Evolutionary conservation across 305 asterid genomes (phyloP).

Genomic region (Fraxinus dipetala): DNA sequence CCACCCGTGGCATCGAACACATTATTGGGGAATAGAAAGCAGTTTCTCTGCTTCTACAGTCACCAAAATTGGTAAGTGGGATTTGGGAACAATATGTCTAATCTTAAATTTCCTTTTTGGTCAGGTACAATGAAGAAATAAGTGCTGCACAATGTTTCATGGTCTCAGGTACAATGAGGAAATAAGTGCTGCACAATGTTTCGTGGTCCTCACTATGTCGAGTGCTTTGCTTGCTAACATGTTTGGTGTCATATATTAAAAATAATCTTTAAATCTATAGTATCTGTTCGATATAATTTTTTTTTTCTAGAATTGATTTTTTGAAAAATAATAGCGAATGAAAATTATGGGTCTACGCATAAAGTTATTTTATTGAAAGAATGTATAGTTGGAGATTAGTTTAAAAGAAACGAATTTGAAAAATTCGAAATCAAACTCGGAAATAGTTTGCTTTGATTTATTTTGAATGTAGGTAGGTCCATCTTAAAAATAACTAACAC

Average conservation of each 20-base stretch:
- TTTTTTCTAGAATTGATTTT: not conserved
- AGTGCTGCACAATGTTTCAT: not conserved
- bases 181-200: not conserved
- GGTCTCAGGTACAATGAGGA: not conserved
- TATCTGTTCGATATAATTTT: not conserved
- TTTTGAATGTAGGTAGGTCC: not conserved
- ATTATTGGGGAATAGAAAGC: constrained; percentile 15
- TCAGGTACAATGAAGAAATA: not conserved
- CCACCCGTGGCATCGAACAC: constrained; percentile 44
- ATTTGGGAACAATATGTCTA: constrained; percentile 43
- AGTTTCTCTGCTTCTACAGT: not conserved
- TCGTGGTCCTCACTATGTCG: not conserved
- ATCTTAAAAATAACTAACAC: not conserved
- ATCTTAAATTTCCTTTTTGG: constrained; percentile 26
- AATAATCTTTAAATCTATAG: not conserved
- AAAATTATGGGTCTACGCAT: not conserved
- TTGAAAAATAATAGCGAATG: too few species aligned
- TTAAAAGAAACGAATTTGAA: not conserved
- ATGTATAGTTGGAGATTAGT: not conserved
- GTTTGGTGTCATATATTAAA: not conserved
- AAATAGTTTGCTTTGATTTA: not conserved
- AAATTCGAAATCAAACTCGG: not conserved
- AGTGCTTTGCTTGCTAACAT: not conserved
- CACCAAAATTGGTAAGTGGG: constrained; percentile 24
- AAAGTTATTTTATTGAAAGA: not conserved